Percentiles rank a stretch among this genome's conserved stretches.
Evolutionary conservation across 768 basidiomycete species (phyloP).

Genomic region (Leccinum obscurum): DNA sequence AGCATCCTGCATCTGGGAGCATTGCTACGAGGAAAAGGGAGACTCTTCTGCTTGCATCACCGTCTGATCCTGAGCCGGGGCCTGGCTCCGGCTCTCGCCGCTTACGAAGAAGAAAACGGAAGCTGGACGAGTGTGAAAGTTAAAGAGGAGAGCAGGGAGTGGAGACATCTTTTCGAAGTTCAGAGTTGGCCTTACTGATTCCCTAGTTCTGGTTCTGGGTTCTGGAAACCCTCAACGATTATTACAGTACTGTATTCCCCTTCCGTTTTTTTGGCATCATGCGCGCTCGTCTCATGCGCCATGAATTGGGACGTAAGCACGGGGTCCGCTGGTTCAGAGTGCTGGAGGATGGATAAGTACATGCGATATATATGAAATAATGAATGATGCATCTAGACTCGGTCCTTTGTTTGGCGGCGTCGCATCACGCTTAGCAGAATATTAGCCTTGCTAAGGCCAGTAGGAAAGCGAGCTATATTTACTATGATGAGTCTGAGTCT

Average conservation of each 20-base stretch:
- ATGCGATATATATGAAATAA: background rate
- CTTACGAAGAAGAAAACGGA: slow-evolving; percentile 25
- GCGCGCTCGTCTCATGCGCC: background rate
- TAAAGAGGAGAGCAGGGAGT: background rate
- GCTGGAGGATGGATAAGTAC: background rate
- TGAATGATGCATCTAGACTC: background rate
- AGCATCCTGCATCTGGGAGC: background rate
- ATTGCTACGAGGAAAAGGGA: background rate
- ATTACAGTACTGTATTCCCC: background rate
- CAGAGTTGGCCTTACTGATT: background rate
- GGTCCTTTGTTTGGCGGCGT: background rate
- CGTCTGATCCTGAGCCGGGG: background rate
- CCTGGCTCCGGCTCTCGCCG: background rate
- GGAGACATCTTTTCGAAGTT: background rate
- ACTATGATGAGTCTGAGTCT: background rate
- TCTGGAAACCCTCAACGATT: background rate
- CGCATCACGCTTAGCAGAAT: background rate
- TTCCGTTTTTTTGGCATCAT: background rate
- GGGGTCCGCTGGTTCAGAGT: background rate
- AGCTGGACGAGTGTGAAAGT: slow-evolving; percentile 14
- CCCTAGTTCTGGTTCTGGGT: background rate
- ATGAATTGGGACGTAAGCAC: background rate
- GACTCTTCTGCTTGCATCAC: background rate
- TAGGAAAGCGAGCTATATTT: background rate
- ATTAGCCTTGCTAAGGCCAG: background rate